A percentile compares a stretch with the other conserved stretches of the same genome.
phyloP scores from a whole-genome alignment of 2,329 filamentous ascomycete species.

The Talaromyces sp. region DNA sequence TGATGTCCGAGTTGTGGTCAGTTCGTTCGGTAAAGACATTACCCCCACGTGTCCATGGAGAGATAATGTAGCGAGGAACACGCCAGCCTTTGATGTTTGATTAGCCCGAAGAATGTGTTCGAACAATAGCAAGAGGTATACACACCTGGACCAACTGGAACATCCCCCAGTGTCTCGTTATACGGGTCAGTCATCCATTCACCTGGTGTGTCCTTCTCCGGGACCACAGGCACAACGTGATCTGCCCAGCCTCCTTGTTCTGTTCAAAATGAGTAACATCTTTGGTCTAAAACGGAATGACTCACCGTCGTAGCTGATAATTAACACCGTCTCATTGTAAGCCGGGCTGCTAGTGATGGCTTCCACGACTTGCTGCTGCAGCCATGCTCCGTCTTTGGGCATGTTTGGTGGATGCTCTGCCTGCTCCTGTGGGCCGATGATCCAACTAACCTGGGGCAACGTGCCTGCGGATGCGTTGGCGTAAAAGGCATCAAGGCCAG shows the following conservation, averaged over 20 bases:
- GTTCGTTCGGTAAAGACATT: constrained; percentile 51
- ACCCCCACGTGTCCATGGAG: constrained; percentile 50
- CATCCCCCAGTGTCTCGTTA: constrained; percentile 34
- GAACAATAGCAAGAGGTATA: background rate
- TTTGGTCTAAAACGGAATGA: background rate
- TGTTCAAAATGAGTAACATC: constrained; percentile 12
- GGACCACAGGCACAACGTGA: constrained; percentile 48
- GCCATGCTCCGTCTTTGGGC: constrained; percentile 51
- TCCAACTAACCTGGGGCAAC: constrained; percentile 48
- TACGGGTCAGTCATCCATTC: constrained; percentile 48
- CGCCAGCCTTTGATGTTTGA: constrained; percentile 36
- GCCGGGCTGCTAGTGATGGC: constrained; percentile 46
- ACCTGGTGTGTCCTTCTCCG: constrained; percentile 44
- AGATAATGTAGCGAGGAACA: constrained; percentile 52
- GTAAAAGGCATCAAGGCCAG: constrained; percentile 48
- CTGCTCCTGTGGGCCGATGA: constrained; percentile 46
- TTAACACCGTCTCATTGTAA: constrained; percentile 44
- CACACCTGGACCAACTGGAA: constrained; percentile 38
- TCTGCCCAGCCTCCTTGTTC: constrained; percentile 53
- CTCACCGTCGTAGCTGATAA: constrained; percentile 39
- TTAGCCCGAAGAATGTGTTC: background rate
- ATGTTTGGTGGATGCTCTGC: constrained; percentile 51
- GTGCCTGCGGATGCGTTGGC: constrained; percentile 45
- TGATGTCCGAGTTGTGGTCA: constrained; percentile 52
- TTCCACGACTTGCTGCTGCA: constrained; percentile 49